Percentiles rank a stretch among this genome's conserved stretches.
Conservation (phyloP, 495 filamentous ascomycete species). For the Neurospora africana region DNA sequence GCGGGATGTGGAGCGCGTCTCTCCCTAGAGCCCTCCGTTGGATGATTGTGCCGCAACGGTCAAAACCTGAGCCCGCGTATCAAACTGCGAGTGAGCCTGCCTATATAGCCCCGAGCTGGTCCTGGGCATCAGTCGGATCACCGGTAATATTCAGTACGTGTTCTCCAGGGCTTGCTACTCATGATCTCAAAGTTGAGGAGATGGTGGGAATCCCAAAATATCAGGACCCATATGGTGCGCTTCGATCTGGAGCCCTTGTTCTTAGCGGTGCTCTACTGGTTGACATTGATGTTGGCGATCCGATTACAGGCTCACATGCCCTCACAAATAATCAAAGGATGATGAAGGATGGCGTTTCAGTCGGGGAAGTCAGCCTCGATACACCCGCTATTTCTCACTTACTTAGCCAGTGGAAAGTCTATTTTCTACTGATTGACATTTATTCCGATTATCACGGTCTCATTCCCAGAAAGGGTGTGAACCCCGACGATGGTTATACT, state of each 20-base stretch:
- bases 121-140: neutral
- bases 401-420: neutral
- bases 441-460: accelerated
- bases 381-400: neutral
- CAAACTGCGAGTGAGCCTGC: neutral
- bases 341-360: neutral
- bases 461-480: neutral
- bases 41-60: neutral
- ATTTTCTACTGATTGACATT: neutral
- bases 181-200: neutral
- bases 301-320: neutral
- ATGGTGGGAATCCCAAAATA: neutral
- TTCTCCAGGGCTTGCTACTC: neutral
- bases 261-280: neutral
- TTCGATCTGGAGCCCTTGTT: neutral
- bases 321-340: neutral
- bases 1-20: neutral
- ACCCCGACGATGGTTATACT: neutral
- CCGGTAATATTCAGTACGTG: neutral
- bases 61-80: neutral
- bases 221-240: neutral
- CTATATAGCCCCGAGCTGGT: neutral
- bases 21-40: neutral
- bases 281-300: neutral
- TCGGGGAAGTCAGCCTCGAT: neutral